Conservation (phyloP, 2,329 filamentous ascomycete genomes). For the Claviceps paspali region DNA sequence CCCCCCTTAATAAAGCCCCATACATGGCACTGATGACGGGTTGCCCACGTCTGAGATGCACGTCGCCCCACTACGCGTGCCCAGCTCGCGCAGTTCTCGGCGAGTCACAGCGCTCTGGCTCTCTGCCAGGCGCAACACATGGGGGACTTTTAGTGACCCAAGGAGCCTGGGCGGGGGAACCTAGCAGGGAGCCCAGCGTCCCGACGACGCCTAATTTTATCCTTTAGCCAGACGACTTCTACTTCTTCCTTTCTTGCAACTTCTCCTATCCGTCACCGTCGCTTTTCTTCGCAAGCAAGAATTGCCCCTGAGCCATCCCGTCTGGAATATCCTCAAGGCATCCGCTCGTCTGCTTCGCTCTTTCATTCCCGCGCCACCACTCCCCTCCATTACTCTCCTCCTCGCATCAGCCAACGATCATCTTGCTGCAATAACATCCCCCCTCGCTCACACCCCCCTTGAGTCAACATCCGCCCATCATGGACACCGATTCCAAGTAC, state of each 20-base stretch:
- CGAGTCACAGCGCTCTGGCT: too few relatives aligned
- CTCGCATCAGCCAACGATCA: not conserved
- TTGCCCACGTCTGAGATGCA: too few relatives aligned
- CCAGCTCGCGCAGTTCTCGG: too few relatives aligned
- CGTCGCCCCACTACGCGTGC: too few relatives aligned
- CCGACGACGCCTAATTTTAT: conserved; percentile 1
- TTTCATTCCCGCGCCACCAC: not conserved
- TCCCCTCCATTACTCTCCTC: too few relatives aligned
- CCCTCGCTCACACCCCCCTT: too few relatives aligned
- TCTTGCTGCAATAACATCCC: not conserved
- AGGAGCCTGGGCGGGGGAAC: not conserved
- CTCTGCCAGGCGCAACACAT: too few relatives aligned
- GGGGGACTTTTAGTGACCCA: not conserved
- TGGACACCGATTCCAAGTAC: conserved; percentile 73
- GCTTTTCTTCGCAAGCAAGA: not conserved
- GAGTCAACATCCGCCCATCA: conserved; percentile 14
- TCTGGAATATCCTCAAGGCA: not conserved
- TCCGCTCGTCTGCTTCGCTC: not conserved
- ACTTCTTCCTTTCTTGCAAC: not conserved
- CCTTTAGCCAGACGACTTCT: not conserved
- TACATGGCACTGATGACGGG: too few relatives aligned
- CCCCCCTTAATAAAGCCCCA: too few relatives aligned
- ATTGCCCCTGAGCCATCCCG: not conserved
- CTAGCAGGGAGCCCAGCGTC: not conserved
- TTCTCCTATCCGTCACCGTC: not conserved